These are phyloP conservation scores for Pyrrhoderma noxium DNA, from an alignment of 1,284 basidiomycete genomes.

Conservation along the genomic window DNA sequence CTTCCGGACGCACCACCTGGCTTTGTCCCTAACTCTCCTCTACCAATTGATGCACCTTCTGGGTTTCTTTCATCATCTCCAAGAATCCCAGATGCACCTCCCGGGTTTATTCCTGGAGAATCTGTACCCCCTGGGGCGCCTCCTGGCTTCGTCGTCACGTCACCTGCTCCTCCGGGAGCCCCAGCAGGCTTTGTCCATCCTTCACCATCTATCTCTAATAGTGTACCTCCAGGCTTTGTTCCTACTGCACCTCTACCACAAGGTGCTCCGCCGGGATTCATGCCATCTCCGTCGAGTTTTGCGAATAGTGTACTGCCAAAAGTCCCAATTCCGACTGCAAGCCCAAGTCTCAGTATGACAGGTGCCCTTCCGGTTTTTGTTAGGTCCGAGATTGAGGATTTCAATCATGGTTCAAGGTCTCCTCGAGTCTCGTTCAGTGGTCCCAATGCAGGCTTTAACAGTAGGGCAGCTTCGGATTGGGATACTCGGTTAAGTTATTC, in stretches of 20 bases:
- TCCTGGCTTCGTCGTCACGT: conserved; percentile 2
- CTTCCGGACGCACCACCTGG: not conserved
- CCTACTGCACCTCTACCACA: not conserved
- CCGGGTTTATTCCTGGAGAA: conserved; percentile 2
- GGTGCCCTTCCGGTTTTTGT: conserved; percentile 11
- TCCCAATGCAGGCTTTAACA: conserved; percentile 7
- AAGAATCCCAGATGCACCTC: conserved; percentile 1
- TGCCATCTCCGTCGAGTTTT: conserved; percentile 4
- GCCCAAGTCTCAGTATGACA: conserved; percentile 9
- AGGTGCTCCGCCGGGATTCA: conserved; percentile 6
- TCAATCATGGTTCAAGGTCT: not conserved
- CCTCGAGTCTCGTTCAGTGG: conserved; percentile 6
- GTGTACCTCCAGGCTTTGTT: conserved; percentile 3
- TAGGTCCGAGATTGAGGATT: conserved; percentile 4
- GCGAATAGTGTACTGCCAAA: conserved; percentile 1
- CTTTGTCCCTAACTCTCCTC: conserved; percentile 3
- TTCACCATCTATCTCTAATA: not conserved
- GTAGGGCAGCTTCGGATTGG: conserved; percentile 14
- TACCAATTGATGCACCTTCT: not conserved
- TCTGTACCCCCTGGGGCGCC: conserved; percentile 1
- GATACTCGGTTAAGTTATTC: conserved; percentile 7
- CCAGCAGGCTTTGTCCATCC: conserved; percentile 6
- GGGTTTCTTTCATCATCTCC: conserved; percentile 4
- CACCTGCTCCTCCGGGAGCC: not conserved
- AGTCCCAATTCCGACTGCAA: not conserved